Evolutionary conservation across 2,329 filamentous ascomycete species (phyloP).

Genomic region (Microsporum audouinii): DNA sequence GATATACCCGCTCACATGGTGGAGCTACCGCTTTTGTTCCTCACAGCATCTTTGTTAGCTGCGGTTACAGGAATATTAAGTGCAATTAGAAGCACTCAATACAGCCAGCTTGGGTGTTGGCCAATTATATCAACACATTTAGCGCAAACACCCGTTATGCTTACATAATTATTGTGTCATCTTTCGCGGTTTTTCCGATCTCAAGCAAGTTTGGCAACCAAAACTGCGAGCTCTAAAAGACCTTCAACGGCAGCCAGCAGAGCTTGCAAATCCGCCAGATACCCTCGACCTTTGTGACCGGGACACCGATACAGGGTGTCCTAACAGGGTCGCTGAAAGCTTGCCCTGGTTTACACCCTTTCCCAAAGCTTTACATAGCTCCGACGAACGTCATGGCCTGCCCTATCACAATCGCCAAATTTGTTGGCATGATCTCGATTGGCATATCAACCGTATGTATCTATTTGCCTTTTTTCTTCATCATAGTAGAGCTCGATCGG

Average conservation of each 20-base stretch:
- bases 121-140: background rate
- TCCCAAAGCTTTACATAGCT: background rate
- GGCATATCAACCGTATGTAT: conserved; percentile 71
- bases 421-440: conserved; percentile 80
- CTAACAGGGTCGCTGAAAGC: background rate
- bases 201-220: background rate
- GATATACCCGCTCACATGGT: too few species aligned
- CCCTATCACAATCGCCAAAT: conserved; percentile 71
- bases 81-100: too few species aligned
- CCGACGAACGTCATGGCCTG: conserved; percentile 44
- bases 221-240: background rate
- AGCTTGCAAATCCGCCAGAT: background rate
- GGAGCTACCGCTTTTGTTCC: too few species aligned
- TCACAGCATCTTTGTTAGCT: too few species aligned
- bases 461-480: background rate
- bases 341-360: background rate
- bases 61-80: too few species aligned
- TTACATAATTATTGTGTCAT: background rate
- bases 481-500: background rate
- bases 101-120: too few species aligned
- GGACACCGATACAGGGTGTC: background rate
- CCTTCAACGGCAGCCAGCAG: background rate
- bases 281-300: background rate
- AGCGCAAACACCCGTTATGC: background rate
- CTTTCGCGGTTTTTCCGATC: background rate